Conservation (phyloP, 257 asterid genomes). For the Cordia subcordata region DNA sequence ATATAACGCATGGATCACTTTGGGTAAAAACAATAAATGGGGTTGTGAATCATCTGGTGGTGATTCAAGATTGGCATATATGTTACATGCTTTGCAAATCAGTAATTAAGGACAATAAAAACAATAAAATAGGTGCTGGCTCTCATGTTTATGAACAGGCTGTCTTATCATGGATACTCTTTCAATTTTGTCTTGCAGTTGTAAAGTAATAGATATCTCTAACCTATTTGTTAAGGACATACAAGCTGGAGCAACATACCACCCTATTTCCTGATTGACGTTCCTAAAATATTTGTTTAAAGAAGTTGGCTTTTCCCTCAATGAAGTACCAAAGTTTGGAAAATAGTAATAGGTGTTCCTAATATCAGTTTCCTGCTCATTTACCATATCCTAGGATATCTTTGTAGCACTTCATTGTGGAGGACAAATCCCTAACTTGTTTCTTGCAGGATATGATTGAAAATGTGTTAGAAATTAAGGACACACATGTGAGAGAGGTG, state of each 20-base stretch:
- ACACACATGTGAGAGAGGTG: slow-evolving; percentile 97
- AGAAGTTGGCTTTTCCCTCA: neutral
- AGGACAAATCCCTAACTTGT: slow-evolving; percentile 17
- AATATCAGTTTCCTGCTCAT: too few relatives aligned
- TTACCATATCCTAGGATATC: too few relatives aligned
- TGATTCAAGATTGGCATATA: too few relatives aligned
- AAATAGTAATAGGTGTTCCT: neutral
- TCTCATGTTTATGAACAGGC: too few relatives aligned
- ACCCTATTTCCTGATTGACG: neutral
- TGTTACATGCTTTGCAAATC: too few relatives aligned
- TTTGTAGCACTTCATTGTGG: neutral
- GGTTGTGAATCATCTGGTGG: too few relatives aligned
- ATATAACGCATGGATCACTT: too few relatives aligned
- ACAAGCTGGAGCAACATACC: slow-evolving; percentile 3
- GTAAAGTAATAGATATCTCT: neutral
- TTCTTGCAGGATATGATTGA: slow-evolving; percentile 92
- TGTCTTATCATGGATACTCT: too few relatives aligned
- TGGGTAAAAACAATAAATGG: too few relatives aligned
- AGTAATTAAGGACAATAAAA: too few relatives aligned
- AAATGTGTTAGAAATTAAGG: slow-evolving; percentile 95
- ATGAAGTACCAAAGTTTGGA: neutral
- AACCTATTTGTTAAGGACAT: neutral
- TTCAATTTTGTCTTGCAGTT: neutral
- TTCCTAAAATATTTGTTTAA: too few relatives aligned
- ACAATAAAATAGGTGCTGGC: too few relatives aligned